Evolutionary conservation across 805 yeast genomes (phyloP), one percentile per base, ranked within the genome.

Genomic region (Crinitomyces ghanaensis): DNA sequence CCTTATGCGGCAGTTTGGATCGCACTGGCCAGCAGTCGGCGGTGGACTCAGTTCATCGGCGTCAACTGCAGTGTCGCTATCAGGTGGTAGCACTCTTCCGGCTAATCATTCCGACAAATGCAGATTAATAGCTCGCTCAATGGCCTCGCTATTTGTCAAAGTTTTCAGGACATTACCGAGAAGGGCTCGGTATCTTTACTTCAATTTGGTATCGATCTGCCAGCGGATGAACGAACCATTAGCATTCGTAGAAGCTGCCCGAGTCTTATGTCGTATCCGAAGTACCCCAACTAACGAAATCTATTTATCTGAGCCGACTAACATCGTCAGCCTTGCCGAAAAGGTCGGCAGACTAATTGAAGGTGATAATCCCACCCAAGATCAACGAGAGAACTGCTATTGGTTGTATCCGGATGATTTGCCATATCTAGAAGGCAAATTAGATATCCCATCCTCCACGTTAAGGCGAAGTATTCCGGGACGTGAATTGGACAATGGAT

Each of bases 401-500:
- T 78, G 86, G 88, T 51, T 54, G 4, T 76, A 63, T 44, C 88
- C 86, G 0, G 86, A 78, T 41, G 47, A 53, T 0, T 46, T 69
- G 2, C 54, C 55, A 3, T 72, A 70, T 42, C 55, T 77, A 13
- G 53, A 44, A 3, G 57, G 54, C 2, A 49, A 55, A 31, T 59
- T 70, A 26, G 62, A 63, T 28, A 56, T 36, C 23, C 74, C 72
- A 7, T 59, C 48, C 5, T 19, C 41, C 7, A 16, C 38, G 6
- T 26, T 43, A 20, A 43, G 27, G 24, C 29, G 42, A 16, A 14
- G 33, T 9, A 28, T 34, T 8, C 32, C 37, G 4, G 40, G 47
- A 21, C 39, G 41, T 28, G 43, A 47, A 5, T 46, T 45, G 3
- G 51, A 51, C n/a, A 32, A 41, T 15, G 28, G 33, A 3, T 41